These are phyloP conservation scores for Paramecium pentaurelia DNA, from an alignment of 73 alveolate genomes.

Conservation along the genomic window DNA sequence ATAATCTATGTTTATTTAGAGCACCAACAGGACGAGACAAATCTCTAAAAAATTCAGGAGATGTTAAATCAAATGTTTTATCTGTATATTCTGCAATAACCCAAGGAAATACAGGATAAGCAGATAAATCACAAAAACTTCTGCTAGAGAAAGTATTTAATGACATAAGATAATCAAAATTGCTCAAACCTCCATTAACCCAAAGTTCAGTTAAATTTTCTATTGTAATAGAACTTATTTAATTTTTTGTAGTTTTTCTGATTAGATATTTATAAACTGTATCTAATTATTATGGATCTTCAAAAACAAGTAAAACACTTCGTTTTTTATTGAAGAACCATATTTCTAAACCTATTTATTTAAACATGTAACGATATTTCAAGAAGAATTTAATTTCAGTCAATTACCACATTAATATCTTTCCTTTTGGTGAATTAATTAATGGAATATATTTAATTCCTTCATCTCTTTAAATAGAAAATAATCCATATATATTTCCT, in stretches of 20 bases:
- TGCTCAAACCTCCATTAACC: conserved; percentile 78
- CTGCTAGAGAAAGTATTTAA: conserved; percentile 86
- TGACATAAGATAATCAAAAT: conserved; percentile 79
- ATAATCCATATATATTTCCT: conserved; percentile 45
- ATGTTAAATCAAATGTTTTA: conserved; percentile 59
- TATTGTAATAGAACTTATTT: conserved; percentile 30
- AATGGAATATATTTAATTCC: conserved; percentile 16
- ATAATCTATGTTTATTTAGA: conserved; percentile 54
- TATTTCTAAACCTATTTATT: conserved; percentile 43
- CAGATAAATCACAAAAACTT: conserved; percentile 84
- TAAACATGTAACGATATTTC: conserved; percentile 46
- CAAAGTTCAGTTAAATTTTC: conserved; percentile 70
- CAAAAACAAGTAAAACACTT: conserved; percentile 37
- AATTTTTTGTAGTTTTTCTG: conserved; percentile 8
- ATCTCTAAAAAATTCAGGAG: conserved; percentile 77
- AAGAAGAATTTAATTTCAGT: conserved; percentile 41
- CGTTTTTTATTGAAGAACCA: conserved; percentile 51
- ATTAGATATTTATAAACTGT: background rate
- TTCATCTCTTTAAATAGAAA: conserved; percentile 12
- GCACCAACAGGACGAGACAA: conserved; percentile 81
- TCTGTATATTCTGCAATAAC: conserved; percentile 70
- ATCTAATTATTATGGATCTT: background rate
- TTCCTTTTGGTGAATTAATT: conserved; percentile 31
- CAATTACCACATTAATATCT: background rate
- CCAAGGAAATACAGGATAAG: conserved; percentile 99